Evolutionary conservation across 2,329 filamentous ascomycete species (phyloP), one percentile per base, ranked within the genome.

Genomic region (Talaromyces sp.): DNA sequence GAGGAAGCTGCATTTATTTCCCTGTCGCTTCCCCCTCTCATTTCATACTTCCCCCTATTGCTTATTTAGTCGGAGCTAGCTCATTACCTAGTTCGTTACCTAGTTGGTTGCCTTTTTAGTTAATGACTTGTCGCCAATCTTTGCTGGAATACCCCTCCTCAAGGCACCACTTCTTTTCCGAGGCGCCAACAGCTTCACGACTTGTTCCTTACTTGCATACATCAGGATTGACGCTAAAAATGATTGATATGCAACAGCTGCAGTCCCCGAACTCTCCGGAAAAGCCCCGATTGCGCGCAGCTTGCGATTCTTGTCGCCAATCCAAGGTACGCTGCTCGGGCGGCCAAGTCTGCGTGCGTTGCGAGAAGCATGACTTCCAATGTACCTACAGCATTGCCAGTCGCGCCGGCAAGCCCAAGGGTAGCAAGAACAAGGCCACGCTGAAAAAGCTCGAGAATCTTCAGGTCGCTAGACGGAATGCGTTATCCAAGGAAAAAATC

Each of bases 271-370:
- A 27, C 27, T 56, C 46, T 12, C 35, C 61, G 38, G 58, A 57
- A 43, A 63, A 67, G 54, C 72, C 72, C 41, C 73, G 73, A 61
- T 70, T 74, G 21, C 72, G 73, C 63, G 69, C 73, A 19, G 73
- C 73, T 19, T 75, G 73, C 57, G 73, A 75, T 62, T 73, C 74
- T 35, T 75, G 73, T 65, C 67, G 73, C 32, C 73, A 75, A 62
- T 75, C 73, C 29, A 75, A 75, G 59, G 73, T 75, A 50, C 75
- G 75, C 65, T 75, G 73, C 65, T 73, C 71, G 2, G 70, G 71
- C 51, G 72, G 73, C 55, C 69, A 69, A 51, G 67, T 69, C n/a
- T 75, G 73, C 64, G 70, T 70, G 43, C 72, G 73, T 14, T 75
- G 73, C 63, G 67, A 72, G 35, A 73, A 73, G 17, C 72, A 75